Base-by-base conservation (phyloP, 345 rosid genomes). In the Eucalyptus marginata region DNA sequence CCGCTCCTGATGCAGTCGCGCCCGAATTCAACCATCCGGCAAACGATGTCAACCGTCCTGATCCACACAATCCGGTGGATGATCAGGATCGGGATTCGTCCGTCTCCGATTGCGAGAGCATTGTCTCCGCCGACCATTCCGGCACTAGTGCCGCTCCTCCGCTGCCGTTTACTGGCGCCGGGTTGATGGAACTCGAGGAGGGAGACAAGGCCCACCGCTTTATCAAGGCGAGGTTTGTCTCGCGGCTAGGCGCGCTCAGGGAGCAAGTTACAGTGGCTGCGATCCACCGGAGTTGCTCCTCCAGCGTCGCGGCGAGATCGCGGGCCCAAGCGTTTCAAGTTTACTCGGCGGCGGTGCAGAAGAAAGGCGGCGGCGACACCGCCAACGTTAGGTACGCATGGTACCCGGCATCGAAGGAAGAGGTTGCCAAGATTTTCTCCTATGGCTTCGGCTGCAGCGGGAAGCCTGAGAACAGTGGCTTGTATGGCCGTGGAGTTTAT, bases 51-150 rank as follows among this genome's bases (percentile, higher is more conserved):
- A 56, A 81, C 33, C 58, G 15, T 24, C 43, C 43, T 6, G 86
- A 40, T 6, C 47, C 43, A 29, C 8, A 76, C 47, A 40, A 36
- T 7, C 47, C 9, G 84, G 11, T 4, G 2, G 20, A 86, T 62
- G 43, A 50, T 86, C 50, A 27, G 7, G 33, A 46, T 14, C 87
- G 88, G 36, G 90, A 92, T n/a, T 94, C 97, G 10, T 88, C 92
- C 11, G 58, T 95, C 52, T 96, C 98, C 2, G 98, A 96, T 87
- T 89, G 95, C 76, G 99, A 95, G 91, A 97, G 99, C 89, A 66
- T 90, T 13, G 89, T 92, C 89, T 24, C 40, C 44, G 43, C 14
- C 11, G 86, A 54, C 43, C 49, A 47, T 10, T 14, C 79, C 11
- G 86, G 44, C 6, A 3, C 43, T 47, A 52, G 5, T 52, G 58